Evolutionary conservation across 2,329 filamentous ascomycete species (phyloP).

Genomic region (Ciborinia camelliae): DNA sequence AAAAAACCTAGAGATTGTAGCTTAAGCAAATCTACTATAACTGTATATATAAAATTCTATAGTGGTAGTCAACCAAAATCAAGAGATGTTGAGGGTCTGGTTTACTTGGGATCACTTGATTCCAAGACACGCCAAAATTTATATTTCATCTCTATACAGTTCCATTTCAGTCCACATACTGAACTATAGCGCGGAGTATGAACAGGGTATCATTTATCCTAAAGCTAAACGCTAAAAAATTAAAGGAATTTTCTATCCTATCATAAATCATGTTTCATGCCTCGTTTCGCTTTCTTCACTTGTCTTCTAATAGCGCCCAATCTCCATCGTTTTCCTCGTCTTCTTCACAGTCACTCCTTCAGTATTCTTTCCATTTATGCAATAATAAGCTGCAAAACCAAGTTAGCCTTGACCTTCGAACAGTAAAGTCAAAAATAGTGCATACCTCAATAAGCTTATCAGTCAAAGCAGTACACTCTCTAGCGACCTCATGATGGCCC

Average conservation of each 20-base stretch:
- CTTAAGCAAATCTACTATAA: not conserved
- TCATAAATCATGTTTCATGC: conserved; percentile 15
- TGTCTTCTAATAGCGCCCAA: not conserved
- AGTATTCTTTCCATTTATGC: conserved; percentile 1
- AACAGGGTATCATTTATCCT: conserved; percentile 19
- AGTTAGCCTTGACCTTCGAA: not conserved
- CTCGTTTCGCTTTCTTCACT: conserved; percentile 3
- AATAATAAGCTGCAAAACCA: conserved; percentile 22
- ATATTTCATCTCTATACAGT: not conserved
- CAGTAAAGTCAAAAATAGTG: not conserved
- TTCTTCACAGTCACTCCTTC: not conserved
- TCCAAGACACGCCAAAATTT: not conserved
- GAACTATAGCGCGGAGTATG: not conserved
- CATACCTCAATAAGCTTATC: conserved; percentile 36
- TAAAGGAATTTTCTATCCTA: conserved; percentile 5
- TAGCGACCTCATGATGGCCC: conserved; percentile 33
- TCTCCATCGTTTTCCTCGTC: not conserved
- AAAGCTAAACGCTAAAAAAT: conserved; percentile 12
- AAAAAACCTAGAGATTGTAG: not conserved
- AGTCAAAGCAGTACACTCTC: conserved; percentile 35
- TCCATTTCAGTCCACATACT: not conserved
- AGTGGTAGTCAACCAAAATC: not conserved
- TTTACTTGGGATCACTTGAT: not conserved
- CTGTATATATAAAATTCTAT: not conserved
- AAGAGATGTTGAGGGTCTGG: not conserved